Conservation (phyloP, 2,329 filamentous ascomycete genomes). For the Fonsecaea pedrosoi region DNA sequence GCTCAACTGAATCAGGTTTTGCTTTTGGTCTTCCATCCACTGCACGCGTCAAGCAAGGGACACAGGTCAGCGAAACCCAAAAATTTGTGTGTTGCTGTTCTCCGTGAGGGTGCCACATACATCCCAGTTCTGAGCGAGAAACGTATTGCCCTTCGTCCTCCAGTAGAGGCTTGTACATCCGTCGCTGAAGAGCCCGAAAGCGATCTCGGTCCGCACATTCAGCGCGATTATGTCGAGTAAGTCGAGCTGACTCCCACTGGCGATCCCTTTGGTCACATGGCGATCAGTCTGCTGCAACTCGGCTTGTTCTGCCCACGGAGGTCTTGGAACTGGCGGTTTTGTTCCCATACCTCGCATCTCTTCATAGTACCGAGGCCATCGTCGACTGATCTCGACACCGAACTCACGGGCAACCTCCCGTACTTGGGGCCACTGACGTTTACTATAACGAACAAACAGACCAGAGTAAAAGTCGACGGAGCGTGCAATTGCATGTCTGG, state of each 20-base stretch:
- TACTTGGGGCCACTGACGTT: conserved; percentile 55
- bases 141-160: conserved; percentile 48
- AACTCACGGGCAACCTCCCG: conserved; percentile 52
- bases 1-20: conserved; percentile 57
- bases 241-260: conserved; percentile 55
- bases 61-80: too few relatives aligned
- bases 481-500: conserved; percentile 12
- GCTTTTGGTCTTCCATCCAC: conserved; percentile 56
- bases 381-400: conserved; percentile 45
- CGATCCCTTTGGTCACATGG: conserved; percentile 52
- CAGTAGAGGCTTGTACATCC: conserved; percentile 63
- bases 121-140: conserved; percentile 65
- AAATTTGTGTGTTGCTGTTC: too few relatives aligned
- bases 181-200: conserved; percentile 62
- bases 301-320: background rate
- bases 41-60: background rate
- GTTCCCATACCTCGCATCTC: conserved; percentile 38
- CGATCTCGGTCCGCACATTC: conserved; percentile 65
- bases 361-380: conserved; percentile 40
- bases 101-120: conserved; percentile 41
- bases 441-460: conserved; percentile 32
- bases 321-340: background rate
- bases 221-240: conserved; percentile 62
- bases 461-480: conserved; percentile 21
- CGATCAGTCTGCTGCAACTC: background rate